Evolutionary conservation across 2,329 filamentous ascomycete species (phyloP).

Genomic region (Hysterium pulicare): DNA sequence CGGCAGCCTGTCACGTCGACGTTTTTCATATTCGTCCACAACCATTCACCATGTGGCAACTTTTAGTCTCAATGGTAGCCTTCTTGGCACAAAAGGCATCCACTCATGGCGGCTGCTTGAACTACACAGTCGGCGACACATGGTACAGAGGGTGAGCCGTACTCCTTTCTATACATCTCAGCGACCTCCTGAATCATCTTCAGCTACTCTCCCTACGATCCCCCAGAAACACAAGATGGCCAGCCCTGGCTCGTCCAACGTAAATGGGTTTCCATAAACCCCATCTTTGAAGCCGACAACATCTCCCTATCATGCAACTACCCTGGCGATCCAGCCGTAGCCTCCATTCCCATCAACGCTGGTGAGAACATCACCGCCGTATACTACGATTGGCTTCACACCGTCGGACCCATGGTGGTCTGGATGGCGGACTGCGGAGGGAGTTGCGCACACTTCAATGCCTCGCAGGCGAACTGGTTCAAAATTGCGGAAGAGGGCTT

Average conservation of each 20-base stretch:
- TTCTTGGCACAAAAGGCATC: constrained; percentile 12
- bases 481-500: constrained; percentile 26
- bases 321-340: constrained; percentile 20
- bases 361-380: constrained; percentile 26
- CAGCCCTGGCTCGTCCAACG: constrained; percentile 25
- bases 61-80: constrained; percentile 6
- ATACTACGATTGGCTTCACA: constrained; percentile 29
- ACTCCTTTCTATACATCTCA: background rate
- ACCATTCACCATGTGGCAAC: constrained; percentile 12
- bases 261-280: constrained; percentile 26
- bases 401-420: constrained; percentile 27
- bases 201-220: constrained; percentile 26
- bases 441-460: constrained; percentile 17
- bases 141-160: constrained; percentile 26
- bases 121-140: constrained; percentile 28
- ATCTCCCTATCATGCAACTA: constrained; percentile 26
- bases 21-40: too few species aligned
- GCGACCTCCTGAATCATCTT: background rate
- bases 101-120: constrained; percentile 25
- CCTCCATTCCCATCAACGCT: constrained; percentile 23
- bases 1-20: too few species aligned
- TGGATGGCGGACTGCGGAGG: constrained; percentile 27
- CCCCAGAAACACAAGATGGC: constrained; percentile 17
- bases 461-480: constrained; percentile 18
- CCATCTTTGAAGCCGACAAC: constrained; percentile 24